Evolutionary conservation across 1,139 yeast genomes (phyloP).

Genomic region (Candida neerlandica): DNA sequence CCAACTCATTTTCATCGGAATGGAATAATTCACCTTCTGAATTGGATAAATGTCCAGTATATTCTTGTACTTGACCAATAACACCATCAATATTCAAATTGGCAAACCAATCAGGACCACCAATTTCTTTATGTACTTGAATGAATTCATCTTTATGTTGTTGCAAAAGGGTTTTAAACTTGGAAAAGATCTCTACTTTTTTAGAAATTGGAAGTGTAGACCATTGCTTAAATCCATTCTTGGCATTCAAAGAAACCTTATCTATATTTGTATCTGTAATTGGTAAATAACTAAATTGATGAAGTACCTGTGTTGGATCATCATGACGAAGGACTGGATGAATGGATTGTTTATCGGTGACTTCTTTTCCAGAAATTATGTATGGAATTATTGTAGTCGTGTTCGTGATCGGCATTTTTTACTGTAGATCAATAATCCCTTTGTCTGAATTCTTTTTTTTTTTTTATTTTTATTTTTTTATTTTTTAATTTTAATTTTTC

Average conservation of each 20-base stretch:
- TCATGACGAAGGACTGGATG: constrained; percentile 19
- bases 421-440: neutral
- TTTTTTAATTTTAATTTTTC: neutral
- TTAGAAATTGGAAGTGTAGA: constrained; percentile 18
- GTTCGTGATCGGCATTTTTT: neutral
- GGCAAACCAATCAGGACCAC: constrained; percentile 42
- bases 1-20: constrained; percentile 24
- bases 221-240: constrained; percentile 35
- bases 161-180: constrained; percentile 20
- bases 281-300: constrained; percentile 16
- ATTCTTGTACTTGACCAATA: constrained; percentile 27
- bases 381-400: constrained; percentile 17
- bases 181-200: constrained; percentile 22
- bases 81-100: constrained; percentile 33
- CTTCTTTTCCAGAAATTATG: constrained; percentile 23
- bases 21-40: constrained; percentile 28
- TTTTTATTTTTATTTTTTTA: neutral
- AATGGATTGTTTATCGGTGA: constrained; percentile 8
- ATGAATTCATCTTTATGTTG: constrained; percentile 20
- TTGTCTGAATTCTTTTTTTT: neutral
- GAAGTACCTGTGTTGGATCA: constrained; percentile 14
- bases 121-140: constrained; percentile 35
- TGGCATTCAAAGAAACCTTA: constrained; percentile 17
- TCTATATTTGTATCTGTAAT: constrained; percentile 10
- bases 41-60: constrained; percentile 21